Base-by-base conservation (phyloP, 176 grass and related monocot genomes). In the Elaeis guineensis region DNA sequence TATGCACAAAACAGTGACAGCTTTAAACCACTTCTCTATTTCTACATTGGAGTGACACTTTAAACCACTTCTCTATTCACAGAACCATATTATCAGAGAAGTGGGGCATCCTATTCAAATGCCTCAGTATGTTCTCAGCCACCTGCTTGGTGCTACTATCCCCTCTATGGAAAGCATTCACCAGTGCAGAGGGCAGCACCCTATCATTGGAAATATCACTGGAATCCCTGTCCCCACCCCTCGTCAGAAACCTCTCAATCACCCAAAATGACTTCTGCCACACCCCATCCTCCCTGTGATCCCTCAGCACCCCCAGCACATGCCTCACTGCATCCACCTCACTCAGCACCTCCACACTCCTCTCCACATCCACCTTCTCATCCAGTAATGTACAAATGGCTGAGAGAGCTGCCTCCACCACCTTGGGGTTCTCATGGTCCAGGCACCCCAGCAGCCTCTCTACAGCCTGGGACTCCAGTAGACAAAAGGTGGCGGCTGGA, bases 361-460 rank as follows among this genome's bases (percentile, higher is more conserved):
- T 66, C 25, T 73, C 79, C 21, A 83, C 67, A 63, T 98, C 88
- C 18, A 92, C 84, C 0, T 25, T 62, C 25, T 86, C 88, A 9
- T 93, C 88, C 30, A 93, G 29, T n/a, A 98, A 80, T 70, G 94
- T 98, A 65, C 76, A 71, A 25, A 98, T 76, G 48, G 88, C 88
- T 9, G 78, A 84, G 20, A 93, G 66, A 2, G 74, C 74, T 7
- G 88, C 82, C 26, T 80, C 77, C 49, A 79, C 85, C 21, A 81
- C 85, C 19, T 65, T 64, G 15, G 22, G 44, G 5, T 72, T 83
- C 63, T 98, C 88, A 23, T 54, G 71, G 53, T 98, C 88, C 1
- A 98, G 71, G 30, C 75, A 71, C 25, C 79, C 58, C 3, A 98
- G 52, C 55, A 98, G 88, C 60, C 53, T 74, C 71, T 92, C 94